These are phyloP conservation scores for Fraxinus floribunda DNA, from an alignment of 305 asterid species.

Conservation along the genomic window DNA sequence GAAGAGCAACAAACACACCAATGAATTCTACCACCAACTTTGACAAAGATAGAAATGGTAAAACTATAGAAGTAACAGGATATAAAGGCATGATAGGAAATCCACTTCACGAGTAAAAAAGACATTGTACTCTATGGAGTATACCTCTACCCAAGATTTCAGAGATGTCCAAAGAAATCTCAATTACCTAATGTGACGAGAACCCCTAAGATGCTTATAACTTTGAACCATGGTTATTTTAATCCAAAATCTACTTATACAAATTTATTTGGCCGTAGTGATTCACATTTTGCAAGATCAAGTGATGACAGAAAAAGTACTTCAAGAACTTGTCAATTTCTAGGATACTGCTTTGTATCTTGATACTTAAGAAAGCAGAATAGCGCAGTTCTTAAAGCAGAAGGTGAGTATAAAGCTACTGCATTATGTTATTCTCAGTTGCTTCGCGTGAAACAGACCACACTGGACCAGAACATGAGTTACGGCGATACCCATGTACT, in stretches of 20 bases:
- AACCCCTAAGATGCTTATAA: not conserved
- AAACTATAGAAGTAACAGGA: not conserved
- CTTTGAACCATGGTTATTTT: not conserved
- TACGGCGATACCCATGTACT: not conserved
- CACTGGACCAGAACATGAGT: not conserved
- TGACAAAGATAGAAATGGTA: not conserved
- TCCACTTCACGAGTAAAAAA: not conserved
- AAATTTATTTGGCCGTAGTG: not conserved
- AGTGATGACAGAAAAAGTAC: not conserved
- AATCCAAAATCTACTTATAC: not conserved
- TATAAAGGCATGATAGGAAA: not conserved
- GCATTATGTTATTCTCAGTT: not conserved
- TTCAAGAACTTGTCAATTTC: not conserved
- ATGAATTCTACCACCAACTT: not conserved
- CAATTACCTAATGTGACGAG: not conserved
- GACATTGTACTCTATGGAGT: not conserved
- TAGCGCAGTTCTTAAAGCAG: not conserved
- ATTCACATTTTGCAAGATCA: not conserved
- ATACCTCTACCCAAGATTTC: not conserved
- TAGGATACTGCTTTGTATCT: not conserved
- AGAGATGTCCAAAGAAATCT: not conserved
- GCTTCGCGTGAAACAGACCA: not conserved
- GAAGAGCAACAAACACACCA: not conserved
- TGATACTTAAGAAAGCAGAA: not conserved
- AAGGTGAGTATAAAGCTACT: not conserved